Evolutionary conservation across 768 basidiomycete species (phyloP).

Genomic region (Jaapia argillacea): DNA sequence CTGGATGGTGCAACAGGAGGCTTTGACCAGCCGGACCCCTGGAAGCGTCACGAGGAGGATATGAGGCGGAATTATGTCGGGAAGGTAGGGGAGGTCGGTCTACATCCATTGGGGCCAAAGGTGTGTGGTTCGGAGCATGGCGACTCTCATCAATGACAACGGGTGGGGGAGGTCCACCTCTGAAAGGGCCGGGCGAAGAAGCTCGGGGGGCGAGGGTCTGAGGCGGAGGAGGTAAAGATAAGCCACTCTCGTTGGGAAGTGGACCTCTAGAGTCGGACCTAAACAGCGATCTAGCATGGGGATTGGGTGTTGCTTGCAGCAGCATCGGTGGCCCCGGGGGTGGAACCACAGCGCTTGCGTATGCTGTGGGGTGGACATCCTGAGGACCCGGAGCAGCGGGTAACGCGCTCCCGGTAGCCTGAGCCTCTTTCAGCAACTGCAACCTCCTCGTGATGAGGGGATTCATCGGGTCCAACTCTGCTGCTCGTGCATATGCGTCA

Average conservation of each 20-base stretch:
- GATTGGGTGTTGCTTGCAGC: conserved; percentile 36
- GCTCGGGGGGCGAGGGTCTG: conserved; percentile 30
- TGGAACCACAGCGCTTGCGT: conserved; percentile 68
- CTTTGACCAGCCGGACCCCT: conserved; percentile 45
- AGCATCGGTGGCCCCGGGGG: conserved; percentile 63
- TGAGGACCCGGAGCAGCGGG: conserved; percentile 89
- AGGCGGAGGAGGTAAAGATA: conserved; percentile 52
- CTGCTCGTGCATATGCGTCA: conserved; percentile 93
- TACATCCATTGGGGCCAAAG: conserved; percentile 68
- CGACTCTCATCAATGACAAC: conserved; percentile 69
- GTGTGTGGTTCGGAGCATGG: conserved; percentile 56
- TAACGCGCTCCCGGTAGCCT: conserved; percentile 60
- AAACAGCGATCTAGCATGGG: conserved; percentile 39
- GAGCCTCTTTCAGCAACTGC: conserved; percentile 68
- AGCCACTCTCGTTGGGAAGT: conserved; percentile 17
- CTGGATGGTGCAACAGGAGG: conserved; percentile 58
- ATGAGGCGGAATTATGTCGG: conserved; percentile 41
- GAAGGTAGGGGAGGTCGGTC: conserved; percentile 27
- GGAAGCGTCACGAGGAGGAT: conserved; percentile 28
- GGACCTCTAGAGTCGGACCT: conserved; percentile 62
- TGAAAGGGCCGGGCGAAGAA: conserved; percentile 65
- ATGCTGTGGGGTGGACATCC: conserved; percentile 94
- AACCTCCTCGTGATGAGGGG: conserved; percentile 74
- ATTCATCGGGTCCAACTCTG: conserved; percentile 87
- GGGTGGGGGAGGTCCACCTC: conserved; percentile 77